phyloP scores from a whole-genome alignment of 1,284 basidiomycete genomes.

The Trametes pubescens region DNA sequence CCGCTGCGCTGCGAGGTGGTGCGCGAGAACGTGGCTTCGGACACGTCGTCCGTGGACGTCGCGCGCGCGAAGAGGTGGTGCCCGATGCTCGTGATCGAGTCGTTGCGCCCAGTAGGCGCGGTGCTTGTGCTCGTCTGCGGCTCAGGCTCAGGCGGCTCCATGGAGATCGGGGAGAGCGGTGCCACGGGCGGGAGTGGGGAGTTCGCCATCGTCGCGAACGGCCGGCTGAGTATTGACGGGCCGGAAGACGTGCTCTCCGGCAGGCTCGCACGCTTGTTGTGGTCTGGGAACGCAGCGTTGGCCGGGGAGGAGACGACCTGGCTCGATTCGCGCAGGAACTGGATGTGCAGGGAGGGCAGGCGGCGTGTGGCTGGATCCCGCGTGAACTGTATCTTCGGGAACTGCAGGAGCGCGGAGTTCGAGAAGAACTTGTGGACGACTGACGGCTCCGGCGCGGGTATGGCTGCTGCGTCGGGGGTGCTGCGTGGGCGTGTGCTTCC shows the following conservation, averaged over 20 bases:
- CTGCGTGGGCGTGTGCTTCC: neutral
- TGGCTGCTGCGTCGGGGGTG: neutral
- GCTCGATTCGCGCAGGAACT: constrained; percentile 28
- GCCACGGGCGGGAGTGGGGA: constrained; percentile 15
- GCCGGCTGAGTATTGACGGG: constrained; percentile 23
- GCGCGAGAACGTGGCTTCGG: constrained; percentile 23
- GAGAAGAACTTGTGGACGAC: constrained; percentile 4
- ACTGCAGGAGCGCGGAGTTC: constrained; percentile 10
- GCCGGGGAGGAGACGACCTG: constrained; percentile 24
- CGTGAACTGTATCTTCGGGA: constrained; percentile 21
- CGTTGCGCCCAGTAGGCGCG: constrained; percentile 1
- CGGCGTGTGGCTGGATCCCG: constrained; percentile 14
- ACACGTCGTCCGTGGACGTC: constrained; percentile 19
- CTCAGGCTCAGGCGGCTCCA: neutral
- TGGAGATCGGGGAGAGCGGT: neutral
- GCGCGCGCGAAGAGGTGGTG: constrained; percentile 28
- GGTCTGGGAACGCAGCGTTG: neutral
- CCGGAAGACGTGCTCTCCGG: constrained; percentile 19
- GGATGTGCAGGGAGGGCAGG: constrained; percentile 25
- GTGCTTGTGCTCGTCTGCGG: constrained; percentile 7
- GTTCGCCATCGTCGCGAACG: constrained; percentile 28
- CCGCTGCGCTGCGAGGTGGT: constrained; percentile 21
- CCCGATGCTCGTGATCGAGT: constrained; percentile 19
- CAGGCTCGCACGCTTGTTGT: constrained; percentile 4
- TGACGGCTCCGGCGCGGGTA: constrained; percentile 17